Percentiles rank a stretch among this genome's conserved stretches.
Conservation (phyloP, 306 rosid species). For the Lithocarpus polystachyus region DNA sequence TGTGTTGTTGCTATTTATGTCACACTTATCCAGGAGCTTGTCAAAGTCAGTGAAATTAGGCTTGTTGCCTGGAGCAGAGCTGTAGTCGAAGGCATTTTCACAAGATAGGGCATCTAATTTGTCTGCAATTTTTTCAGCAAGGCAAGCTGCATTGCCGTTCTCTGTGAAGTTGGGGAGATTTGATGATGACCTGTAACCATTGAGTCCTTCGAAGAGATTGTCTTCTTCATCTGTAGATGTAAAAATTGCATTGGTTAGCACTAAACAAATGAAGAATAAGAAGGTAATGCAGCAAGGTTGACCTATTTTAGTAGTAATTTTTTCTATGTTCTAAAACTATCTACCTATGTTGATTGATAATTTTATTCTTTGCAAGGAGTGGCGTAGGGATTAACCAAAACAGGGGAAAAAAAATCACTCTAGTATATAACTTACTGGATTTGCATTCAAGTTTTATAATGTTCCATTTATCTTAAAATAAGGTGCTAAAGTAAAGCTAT, state of each 20-base stretch:
- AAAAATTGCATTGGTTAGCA: background rate
- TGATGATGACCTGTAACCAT: background rate
- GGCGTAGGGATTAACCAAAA: too few relatives aligned
- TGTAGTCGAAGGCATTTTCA: background rate
- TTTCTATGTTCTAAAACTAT: too few relatives aligned
- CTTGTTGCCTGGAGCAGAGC: background rate
- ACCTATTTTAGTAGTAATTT: too few relatives aligned
- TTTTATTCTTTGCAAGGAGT: too few relatives aligned
- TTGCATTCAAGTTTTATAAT: too few relatives aligned
- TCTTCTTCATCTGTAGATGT: slow-evolving; percentile 2
- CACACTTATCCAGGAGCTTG: background rate
- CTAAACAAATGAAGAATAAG: background rate
- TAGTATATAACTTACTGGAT: too few relatives aligned
- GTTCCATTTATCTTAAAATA: too few relatives aligned
- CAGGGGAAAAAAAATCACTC: too few relatives aligned
- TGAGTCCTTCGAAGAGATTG: background rate
- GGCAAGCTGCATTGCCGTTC: slow-evolving; percentile 11
- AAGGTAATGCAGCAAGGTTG: too few relatives aligned
- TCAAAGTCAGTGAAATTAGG: background rate
- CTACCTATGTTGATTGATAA: too few relatives aligned
- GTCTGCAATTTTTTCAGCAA: slow-evolving; percentile 16
- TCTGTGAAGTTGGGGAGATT: background rate
- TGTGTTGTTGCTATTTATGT: background rate
- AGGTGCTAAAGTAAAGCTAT: too few relatives aligned
- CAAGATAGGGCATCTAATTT: background rate